phyloP scores from a whole-genome alignment of 345 rosid species.

The Raphanus sativus region DNA sequence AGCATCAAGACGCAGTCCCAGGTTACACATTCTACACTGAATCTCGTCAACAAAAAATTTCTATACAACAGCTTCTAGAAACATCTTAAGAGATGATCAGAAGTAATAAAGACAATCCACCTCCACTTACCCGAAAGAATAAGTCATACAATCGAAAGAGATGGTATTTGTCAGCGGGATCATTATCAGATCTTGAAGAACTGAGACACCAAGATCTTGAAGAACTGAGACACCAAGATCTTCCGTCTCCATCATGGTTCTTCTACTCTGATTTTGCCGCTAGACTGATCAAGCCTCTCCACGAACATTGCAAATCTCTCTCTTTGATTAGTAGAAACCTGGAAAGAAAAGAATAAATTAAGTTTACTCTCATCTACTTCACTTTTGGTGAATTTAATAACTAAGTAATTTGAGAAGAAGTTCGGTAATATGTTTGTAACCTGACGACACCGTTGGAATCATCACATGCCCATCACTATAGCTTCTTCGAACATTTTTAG shows the following conservation, averaged over 20 bases:
- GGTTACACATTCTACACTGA: no score
- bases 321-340: constrained; percentile 73
- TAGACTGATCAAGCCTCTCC: constrained; percentile 69
- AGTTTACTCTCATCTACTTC: neutral
- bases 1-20: no score
- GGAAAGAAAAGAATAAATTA: neutral
- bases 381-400: neutral
- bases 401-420: neutral
- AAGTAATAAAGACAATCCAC: no score
- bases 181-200: constrained; percentile 63
- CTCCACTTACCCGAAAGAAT: constrained; percentile 64
- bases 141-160: constrained; percentile 89
- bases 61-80: no score
- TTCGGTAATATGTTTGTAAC: neutral
- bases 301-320: constrained; percentile 66
- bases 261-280: constrained; percentile 71
- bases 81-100: no score
- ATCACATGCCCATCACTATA: neutral
- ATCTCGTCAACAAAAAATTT: no score
- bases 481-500: neutral
- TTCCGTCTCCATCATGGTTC: constrained; percentile 67
- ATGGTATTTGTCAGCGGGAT: constrained; percentile 93
- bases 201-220: constrained; percentile 81
- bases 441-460: neutral
- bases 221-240: constrained; percentile 78